Conservation (phyloP, 306 rosid species). For the Parietaria judaica region DNA sequence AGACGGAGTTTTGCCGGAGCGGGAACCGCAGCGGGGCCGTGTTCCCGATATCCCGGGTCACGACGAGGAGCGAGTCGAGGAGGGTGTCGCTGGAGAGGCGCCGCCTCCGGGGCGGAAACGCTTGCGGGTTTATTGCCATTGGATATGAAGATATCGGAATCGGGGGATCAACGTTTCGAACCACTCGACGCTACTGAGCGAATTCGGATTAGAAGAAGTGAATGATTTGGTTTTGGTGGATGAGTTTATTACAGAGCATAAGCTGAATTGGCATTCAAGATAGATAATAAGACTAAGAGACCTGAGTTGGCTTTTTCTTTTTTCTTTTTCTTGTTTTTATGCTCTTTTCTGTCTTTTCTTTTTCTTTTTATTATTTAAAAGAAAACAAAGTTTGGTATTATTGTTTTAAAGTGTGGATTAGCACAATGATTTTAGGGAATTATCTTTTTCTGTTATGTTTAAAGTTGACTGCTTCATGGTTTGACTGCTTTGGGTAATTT, state of each 20-base stretch:
- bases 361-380: neutral
- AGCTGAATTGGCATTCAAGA: neutral
- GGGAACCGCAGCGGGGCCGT: slow-evolving; percentile 28
- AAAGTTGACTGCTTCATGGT: slow-evolving; percentile 27
- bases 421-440: neutral
- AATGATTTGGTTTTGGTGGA: neutral
- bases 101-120: slow-evolving; percentile 47
- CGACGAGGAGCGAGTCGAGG: slow-evolving; percentile 40
- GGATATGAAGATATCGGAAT: neutral
- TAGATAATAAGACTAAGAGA: slow-evolving; percentile 2
- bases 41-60: slow-evolving; percentile 48
- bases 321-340: neutral
- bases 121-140: slow-evolving; percentile 55
- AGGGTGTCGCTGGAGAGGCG: slow-evolving; percentile 56
- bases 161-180: neutral
- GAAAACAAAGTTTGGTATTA: neutral
- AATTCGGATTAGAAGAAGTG: neutral
- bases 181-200: too few species aligned
- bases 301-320: slow-evolving; percentile 10
- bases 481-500: neutral
- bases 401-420: too few species aligned
- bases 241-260: slow-evolving; percentile 4
- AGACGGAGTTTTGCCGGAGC: slow-evolving; percentile 30
- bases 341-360: neutral
- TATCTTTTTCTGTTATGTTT: neutral